Base-by-base conservation (phyloP, 148 eudicot species). In the Vaccinium macrocarpon region DNA sequence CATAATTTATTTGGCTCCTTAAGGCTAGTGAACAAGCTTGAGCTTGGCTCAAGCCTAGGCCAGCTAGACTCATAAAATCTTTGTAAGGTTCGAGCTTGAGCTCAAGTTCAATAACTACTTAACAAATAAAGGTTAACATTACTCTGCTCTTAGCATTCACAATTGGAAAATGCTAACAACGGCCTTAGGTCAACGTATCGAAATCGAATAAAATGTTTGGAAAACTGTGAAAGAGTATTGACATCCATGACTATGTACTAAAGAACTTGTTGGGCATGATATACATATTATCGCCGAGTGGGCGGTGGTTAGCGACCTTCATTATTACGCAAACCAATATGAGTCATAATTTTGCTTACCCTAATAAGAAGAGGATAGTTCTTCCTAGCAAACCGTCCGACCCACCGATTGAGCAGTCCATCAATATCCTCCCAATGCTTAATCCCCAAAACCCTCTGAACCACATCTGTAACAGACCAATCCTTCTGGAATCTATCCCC, bases 401-500 rank as follows among this genome's bases (percentile, higher is more conserved):
- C 93, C 99, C 99, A 96, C 23, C 88, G 88, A 86, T 96, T 96
- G 78, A 96, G 88, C 82, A 96, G 84, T 14, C 92, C 93, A 0
- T 96, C 89, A 74, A 96, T 85, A 77, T 93, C 97, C 49, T 92
- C 93, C 86, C 86, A 82, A n/a, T 78, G 84, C 10, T 85, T 76
- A 32, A 89, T 87, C 50, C 61, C 84, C 83, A 87, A 73, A 49
- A 96, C 85, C 86, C 87, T 93, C 38, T 82, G 86, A 79, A 92
- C 97, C 73, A 96, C 88, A 76, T 96, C 92, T 8, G 93, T 87
- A 18, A 96, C 46, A 11, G 90, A 84, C 98, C 99, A 94, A 46
- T 96, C 98, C 84, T 93, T 94, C 92, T 96, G 99, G 78, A 96
- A 96, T 77, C 85, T 87, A 64, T 94, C 98, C 5, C 89, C 87